Conservation (phyloP, 768 basidiomycete genomes). For the Macrolepiota fuliginosa region DNA sequence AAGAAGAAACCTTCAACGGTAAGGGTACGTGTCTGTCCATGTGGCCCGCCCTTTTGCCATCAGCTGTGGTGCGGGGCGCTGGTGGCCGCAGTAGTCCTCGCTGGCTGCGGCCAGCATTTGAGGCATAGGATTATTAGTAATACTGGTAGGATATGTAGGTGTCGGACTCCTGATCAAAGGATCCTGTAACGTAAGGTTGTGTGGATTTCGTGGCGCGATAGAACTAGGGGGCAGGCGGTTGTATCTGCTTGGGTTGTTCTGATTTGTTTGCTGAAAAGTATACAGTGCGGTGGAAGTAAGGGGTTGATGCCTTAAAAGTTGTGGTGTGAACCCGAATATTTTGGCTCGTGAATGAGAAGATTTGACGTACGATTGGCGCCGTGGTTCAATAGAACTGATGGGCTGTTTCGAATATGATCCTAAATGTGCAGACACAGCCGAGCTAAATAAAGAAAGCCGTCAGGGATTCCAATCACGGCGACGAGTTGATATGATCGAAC, state of each 20-base stretch:
- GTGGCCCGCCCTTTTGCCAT: background rate
- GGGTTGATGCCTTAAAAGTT: background rate
- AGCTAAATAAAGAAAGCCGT: conserved; percentile 28
- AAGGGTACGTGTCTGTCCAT: background rate
- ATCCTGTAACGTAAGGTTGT: background rate
- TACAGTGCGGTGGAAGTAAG: background rate
- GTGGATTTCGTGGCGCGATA: background rate
- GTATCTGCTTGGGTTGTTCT: background rate
- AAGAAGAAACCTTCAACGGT: background rate
- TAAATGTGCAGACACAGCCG: conserved; percentile 49
- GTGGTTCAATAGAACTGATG: background rate
- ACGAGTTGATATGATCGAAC: conserved; percentile 11
- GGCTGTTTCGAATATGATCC: background rate
- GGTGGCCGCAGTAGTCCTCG: background rate
- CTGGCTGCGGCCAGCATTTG: conserved; percentile 2
- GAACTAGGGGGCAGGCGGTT: background rate
- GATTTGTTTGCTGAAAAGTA: background rate
- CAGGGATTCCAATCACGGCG: background rate
- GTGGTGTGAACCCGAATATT: background rate
- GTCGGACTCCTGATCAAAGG: conserved; percentile 2
- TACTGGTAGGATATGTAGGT: conserved; percentile 3
- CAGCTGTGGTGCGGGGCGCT: background rate
- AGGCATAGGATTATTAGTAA: background rate
- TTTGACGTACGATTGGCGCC: conserved; percentile 2
- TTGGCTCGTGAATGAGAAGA: background rate